Evolutionary conservation across 345 rosid genomes (phyloP), one percentile per base, ranked within the genome.

Genomic region (Boechera divaricarpa): DNA sequence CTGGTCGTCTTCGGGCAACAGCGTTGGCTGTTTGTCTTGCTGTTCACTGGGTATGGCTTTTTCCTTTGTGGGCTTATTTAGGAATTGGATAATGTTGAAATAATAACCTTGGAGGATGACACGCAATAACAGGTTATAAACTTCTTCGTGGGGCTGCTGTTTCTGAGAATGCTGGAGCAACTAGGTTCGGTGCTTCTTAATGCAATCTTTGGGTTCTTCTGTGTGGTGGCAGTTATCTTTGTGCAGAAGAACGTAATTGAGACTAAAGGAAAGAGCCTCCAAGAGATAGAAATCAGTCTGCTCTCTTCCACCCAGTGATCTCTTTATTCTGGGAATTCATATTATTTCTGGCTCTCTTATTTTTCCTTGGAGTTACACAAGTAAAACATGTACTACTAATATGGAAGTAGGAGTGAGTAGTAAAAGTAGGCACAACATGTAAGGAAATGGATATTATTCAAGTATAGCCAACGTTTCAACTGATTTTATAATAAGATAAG

Each of bases 21-120:
- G 95, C 97, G 65, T 85, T 94, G 90, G 89, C 98, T 47, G 49
- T 92, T 67, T 92, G 97, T 82, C 90, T 94, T 92, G 85, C 88
- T 62, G 93, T 89, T 74, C 98, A 94, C 68, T 94, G 97, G 98
- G 97, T 94, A 88, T 86, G 74, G 76, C 36, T 36, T 70, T 68
- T 39, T 15, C 13, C 44, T 38, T 10, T 67, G 52, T 64, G 39
- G 56, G 32, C 42, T 28, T 41, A 10, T 45, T 54, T 7, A 54
- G 60, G 62, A 36, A 16, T 38, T 45, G 21, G 66, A 32, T 33
- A 55, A 52, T 13, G 54, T 28, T 45, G 76, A 28, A 41, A 39
- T 32, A 42, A 38, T 67, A 53, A 55, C 29, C 52, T 47, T 29
- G 47, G 53, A 57, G 48, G 56, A 26, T 58, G 68, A 54, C 7